Percentiles rank a stretch among this genome's conserved stretches.
Evolutionary conservation across 2,329 filamentous ascomycete genomes (phyloP).

Genomic region (Fusarium lyarnte): DNA sequence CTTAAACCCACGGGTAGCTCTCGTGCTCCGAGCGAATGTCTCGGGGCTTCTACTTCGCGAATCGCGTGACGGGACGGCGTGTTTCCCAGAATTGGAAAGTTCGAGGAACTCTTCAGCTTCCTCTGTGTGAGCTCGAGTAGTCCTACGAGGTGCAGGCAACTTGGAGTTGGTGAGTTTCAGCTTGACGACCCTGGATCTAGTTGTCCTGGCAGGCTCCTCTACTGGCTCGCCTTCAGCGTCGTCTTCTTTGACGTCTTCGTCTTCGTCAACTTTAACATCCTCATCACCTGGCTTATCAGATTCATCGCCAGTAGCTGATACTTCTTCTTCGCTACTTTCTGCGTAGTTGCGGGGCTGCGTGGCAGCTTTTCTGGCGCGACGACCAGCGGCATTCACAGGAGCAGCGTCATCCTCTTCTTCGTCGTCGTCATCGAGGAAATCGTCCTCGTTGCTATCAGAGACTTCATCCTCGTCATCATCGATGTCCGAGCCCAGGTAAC

Average conservation of each 20-base stretch:
- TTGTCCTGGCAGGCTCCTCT: slow-evolving; percentile 38
- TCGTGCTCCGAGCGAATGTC: slow-evolving; percentile 51
- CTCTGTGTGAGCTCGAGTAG: slow-evolving; percentile 64
- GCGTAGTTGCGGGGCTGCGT: slow-evolving; percentile 58
- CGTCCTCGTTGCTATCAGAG: slow-evolving; percentile 62
- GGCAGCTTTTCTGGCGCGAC: slow-evolving; percentile 59
- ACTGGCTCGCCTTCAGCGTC: slow-evolving; percentile 38
- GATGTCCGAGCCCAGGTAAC: slow-evolving; percentile 70
- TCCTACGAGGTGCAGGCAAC: slow-evolving; percentile 52
- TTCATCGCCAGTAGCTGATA: slow-evolving; percentile 44
- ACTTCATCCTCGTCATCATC: slow-evolving; percentile 66
- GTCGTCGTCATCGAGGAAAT: slow-evolving; percentile 59
- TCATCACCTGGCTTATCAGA: slow-evolving; percentile 42
- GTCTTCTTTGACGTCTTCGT: slow-evolving; percentile 40
- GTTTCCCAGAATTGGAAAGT: slow-evolving; percentile 69
- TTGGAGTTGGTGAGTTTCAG: slow-evolving; percentile 54
- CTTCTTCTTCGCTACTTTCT: slow-evolving; percentile 57
- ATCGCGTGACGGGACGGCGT: slow-evolving; percentile 59
- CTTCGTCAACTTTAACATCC: slow-evolving; percentile 42
- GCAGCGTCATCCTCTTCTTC: slow-evolving; percentile 56
- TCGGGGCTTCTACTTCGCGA: slow-evolving; percentile 68
- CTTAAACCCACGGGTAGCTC: slow-evolving; percentile 62
- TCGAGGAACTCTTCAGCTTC: slow-evolving; percentile 66
- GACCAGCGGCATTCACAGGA: slow-evolving; percentile 58
- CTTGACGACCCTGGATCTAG: slow-evolving; percentile 55